Base-by-base conservation (phyloP, 2,329 filamentous ascomycete genomes). In the Dactylellina cionopaga region DNA sequence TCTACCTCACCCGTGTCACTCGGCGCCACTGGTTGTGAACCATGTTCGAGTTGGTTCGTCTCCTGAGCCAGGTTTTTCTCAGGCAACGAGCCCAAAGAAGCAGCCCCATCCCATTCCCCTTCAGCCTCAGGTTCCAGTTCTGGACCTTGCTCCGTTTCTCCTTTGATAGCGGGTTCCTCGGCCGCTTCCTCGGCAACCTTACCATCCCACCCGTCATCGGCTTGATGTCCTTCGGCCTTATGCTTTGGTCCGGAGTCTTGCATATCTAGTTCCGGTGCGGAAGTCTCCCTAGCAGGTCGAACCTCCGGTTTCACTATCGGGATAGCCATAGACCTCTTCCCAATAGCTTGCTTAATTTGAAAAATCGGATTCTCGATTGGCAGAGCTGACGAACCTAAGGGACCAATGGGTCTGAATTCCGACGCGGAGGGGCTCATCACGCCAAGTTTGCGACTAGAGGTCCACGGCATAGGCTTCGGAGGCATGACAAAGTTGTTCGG, bases 251-350 rank as follows among this genome's bases (percentile, higher is more conserved):
- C 6, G 24, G 11, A 29, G 3, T n/a, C 54, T 37, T 35, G 44
- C 9, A 55, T 11, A 33, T 62, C 64, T 2, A 56, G 47, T 10
- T 70, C 56, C 4, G 46, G 39, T 5, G 55, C 55, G 1, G 64
- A 19, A 27, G 62, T 11, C 10, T 47, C 24, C 9, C 29, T 33
- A 4, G 47, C n/a, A 11, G 47, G 55, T 6, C 52, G 59, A 3
- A 59, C 41, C 11, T 44, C 37, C 17, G 68, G 68, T 31, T 65
- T 72, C 9, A 60, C 22, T 5, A 72, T 72, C 4, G 59, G 59
- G n/a, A 72, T 60, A 41, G 59, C 68, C 68, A 72, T 72, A 5
- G 68, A 72, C 19, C 68, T 25, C 19, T 71, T 71, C 3, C 1
- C 24, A 9, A 17, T 43, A n/a, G 39, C 19, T 13, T 56, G 25